phyloP scores from a whole-genome alignment of 176 grass and related monocot species.

The Aegilops longissima region DNA sequence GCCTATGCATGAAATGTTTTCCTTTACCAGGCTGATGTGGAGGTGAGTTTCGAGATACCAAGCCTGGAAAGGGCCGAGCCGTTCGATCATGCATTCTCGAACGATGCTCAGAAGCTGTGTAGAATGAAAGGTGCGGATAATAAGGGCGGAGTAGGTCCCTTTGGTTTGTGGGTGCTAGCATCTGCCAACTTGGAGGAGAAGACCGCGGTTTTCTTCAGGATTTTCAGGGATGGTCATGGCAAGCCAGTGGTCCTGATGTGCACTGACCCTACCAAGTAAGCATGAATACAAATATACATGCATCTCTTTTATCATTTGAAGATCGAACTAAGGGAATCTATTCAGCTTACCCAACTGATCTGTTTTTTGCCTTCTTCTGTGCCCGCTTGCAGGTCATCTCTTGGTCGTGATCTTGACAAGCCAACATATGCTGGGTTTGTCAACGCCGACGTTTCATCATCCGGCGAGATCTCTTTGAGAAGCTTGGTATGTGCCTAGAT shows the following conservation, averaged over 20 bases:
- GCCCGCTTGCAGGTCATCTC: constrained; percentile 44
- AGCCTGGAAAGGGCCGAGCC: constrained; percentile 59
- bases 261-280: constrained; percentile 62
- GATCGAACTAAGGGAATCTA: too few relatives aligned
- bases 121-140: constrained; percentile 47
- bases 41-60: constrained; percentile 55
- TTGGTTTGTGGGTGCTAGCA: constrained; percentile 68
- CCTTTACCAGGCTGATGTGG: constrained; percentile 52
- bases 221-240: constrained; percentile 38
- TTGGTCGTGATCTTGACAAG: constrained; percentile 43
- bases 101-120: constrained; percentile 52
- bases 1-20: not conserved
- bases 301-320: not conserved
- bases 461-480: constrained; percentile 50
- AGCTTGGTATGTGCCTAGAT: constrained; percentile 40
- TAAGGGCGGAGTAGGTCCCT: constrained; percentile 68
- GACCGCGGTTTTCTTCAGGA: constrained; percentile 63
- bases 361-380: not conserved
- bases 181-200: constrained; percentile 47
- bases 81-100: constrained; percentile 45
- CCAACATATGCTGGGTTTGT: constrained; percentile 69
- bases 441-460: constrained; percentile 37
- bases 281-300: not conserved
- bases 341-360: not conserved
- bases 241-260: constrained; percentile 81